phyloP scores from a whole-genome alignment of 345 rosid species.

The Acer campestre region DNA sequence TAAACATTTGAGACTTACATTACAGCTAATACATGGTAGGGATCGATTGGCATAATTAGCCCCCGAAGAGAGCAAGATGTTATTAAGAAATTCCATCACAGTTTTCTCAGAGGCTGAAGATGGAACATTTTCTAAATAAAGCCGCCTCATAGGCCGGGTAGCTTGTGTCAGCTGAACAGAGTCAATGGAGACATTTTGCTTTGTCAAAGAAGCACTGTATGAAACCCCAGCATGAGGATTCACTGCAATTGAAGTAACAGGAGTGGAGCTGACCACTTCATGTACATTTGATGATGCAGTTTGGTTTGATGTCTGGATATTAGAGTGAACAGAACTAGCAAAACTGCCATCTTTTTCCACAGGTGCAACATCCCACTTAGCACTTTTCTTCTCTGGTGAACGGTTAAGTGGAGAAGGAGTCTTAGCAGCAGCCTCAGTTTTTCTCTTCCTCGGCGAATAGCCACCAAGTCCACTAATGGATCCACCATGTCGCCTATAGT shows the following conservation, averaged over 20 bases:
- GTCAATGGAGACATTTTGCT: constrained; percentile 48
- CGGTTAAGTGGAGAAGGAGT: constrained; percentile 68
- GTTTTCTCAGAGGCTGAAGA: constrained; percentile 78
- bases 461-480: constrained; percentile 85
- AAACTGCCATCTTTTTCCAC: constrained; percentile 30
- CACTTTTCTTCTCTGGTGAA: constrained; percentile 72
- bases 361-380: constrained; percentile 83
- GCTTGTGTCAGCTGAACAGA: constrained; percentile 88
- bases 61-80: constrained; percentile 67
- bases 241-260: constrained; percentile 37
- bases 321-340: constrained; percentile 46
- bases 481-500: constrained; percentile 52
- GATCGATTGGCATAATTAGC: constrained; percentile 63
- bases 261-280: constrained; percentile 44
- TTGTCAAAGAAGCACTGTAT: constrained; percentile 33
- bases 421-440: constrained; percentile 57
- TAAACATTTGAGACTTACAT: constrained; percentile 57
- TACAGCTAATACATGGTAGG: constrained; percentile 87
- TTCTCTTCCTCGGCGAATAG: constrained; percentile 92
- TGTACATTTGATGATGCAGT: constrained; percentile 37
- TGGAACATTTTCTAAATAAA: constrained; percentile 84
- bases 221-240: constrained; percentile 46
- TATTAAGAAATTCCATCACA: constrained; percentile 65
- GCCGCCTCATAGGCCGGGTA: constrained; percentile 84
- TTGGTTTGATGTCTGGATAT: constrained; percentile 43